phyloP scores from a whole-genome alignment of 768 basidiomycete species.

The Gloeophyllum trabeum region DNA sequence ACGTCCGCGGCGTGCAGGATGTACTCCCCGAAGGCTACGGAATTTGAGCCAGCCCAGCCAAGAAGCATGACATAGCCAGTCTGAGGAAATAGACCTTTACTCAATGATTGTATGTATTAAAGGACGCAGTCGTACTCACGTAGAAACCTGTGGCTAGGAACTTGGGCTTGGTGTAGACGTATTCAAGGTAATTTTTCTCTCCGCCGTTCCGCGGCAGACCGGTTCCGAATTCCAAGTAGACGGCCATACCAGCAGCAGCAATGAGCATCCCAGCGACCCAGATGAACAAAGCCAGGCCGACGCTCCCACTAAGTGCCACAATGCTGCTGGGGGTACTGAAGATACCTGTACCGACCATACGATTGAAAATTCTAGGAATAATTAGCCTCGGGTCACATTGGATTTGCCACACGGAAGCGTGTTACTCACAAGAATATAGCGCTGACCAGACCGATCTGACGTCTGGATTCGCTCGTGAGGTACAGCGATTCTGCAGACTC shows the following conservation, averaged over 20 bases:
- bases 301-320: conserved; percentile 47
- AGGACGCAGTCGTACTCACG: no score
- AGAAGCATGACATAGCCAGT: not conserved
- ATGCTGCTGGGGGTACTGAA: conserved; percentile 65
- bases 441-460: no score
- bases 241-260: conserved; percentile 54
- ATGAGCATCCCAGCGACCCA: conserved; percentile 64
- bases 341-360: no score
- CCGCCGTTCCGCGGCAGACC: conserved; percentile 62
- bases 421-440: no score
- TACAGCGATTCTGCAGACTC: no score
- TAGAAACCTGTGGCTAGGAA: conserved; percentile 52
- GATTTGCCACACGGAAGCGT: no score
- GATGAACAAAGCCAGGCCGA: conserved; percentile 43
- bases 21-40: conserved; percentile 73
- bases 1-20: not conserved
- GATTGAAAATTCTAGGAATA: no score
- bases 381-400: no score
- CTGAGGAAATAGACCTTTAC: not conserved
- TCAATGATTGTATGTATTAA: conserved; percentile 40
- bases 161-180: conserved; percentile 49
- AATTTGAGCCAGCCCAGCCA: conserved; percentile 45
- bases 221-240: conserved; percentile 32
- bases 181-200: conserved; percentile 70
- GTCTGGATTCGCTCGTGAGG: no score